phyloP scores from a whole-genome alignment of 2,329 filamentous ascomycete genomes.

The Aspergillus ruber region DNA sequence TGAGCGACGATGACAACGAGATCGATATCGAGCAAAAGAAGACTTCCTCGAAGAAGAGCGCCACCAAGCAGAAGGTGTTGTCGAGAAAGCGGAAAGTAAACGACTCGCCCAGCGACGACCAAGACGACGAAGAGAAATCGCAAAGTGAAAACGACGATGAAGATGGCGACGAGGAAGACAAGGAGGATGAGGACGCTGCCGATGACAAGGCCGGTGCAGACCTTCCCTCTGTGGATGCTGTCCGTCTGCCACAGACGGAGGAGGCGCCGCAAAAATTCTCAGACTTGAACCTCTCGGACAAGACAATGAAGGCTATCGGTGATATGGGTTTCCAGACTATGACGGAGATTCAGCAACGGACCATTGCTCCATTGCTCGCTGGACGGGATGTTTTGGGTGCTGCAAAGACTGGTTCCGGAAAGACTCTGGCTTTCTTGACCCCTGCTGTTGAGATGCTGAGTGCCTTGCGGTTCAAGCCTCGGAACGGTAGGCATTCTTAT shows the following conservation, averaged over 20 bases:
- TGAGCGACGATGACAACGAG: constrained; percentile 13
- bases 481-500: constrained; percentile 55
- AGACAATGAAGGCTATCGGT: constrained; percentile 78
- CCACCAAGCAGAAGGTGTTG: neutral
- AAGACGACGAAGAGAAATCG: constrained; percentile 15
- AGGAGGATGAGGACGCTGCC: constrained; percentile 28
- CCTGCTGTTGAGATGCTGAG: constrained; percentile 90
- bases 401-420: constrained; percentile 92
- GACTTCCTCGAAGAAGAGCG: neutral
- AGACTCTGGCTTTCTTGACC: constrained; percentile 90
- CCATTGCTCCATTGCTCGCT: constrained; percentile 80
- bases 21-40: neutral
- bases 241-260: constrained; percentile 54
- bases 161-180: constrained; percentile 11
- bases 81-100: constrained; percentile 1
- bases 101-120: constrained; percentile 28
- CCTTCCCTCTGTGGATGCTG: constrained; percentile 46
- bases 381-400: constrained; percentile 90
- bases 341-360: constrained; percentile 87
- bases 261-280: constrained; percentile 64
- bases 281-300: constrained; percentile 78
- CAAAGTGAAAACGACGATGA: constrained; percentile 13
- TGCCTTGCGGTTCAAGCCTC: constrained; percentile 84
- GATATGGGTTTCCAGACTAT: constrained; percentile 93
- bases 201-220: constrained; percentile 40